Conservation (phyloP, 2,329 filamentous ascomycete species). For the Fusarium transvaalense region DNA sequence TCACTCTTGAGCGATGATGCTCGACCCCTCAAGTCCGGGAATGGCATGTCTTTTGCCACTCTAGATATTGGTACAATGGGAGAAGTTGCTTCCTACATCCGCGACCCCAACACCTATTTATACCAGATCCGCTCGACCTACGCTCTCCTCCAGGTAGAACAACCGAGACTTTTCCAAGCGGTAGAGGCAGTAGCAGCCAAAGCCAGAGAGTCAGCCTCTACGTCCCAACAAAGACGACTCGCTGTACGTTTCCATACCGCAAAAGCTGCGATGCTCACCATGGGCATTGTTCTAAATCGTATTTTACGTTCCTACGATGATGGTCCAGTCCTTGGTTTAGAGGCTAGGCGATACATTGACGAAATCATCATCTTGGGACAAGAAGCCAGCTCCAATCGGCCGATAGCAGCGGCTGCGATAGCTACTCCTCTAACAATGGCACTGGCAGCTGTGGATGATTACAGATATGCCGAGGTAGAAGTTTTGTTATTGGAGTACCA, state of each 20-base stretch:
- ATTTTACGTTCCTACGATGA: slow-evolving; percentile 8
- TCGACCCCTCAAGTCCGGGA: background rate
- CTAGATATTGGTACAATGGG: background rate
- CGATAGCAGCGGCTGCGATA: slow-evolving; percentile 9
- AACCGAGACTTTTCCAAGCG: background rate
- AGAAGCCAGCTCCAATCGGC: slow-evolving; percentile 3
- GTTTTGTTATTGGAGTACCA: slow-evolving; percentile 1
- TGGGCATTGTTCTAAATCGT: slow-evolving; percentile 3
- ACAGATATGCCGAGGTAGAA: slow-evolving; percentile 2
- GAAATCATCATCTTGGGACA: background rate
- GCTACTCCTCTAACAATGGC: background rate
- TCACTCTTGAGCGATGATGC: accelerated
- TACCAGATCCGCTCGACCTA: slow-evolving; percentile 22
- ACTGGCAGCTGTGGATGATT: background rate
- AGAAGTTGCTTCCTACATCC: slow-evolving; percentile 11
- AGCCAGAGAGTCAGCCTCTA: background rate
- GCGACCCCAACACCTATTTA: background rate
- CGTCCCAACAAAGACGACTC: background rate
- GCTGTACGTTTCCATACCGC: slow-evolving; percentile 13
- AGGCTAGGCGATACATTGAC: background rate
- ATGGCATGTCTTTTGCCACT: background rate
- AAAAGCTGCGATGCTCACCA: background rate
- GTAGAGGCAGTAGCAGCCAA: background rate
- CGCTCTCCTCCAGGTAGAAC: background rate
- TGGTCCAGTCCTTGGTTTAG: background rate